Evolutionary conservation across 2,329 filamentous ascomycete genomes (phyloP).

Genomic region (Leptographium wingfieldii): DNA sequence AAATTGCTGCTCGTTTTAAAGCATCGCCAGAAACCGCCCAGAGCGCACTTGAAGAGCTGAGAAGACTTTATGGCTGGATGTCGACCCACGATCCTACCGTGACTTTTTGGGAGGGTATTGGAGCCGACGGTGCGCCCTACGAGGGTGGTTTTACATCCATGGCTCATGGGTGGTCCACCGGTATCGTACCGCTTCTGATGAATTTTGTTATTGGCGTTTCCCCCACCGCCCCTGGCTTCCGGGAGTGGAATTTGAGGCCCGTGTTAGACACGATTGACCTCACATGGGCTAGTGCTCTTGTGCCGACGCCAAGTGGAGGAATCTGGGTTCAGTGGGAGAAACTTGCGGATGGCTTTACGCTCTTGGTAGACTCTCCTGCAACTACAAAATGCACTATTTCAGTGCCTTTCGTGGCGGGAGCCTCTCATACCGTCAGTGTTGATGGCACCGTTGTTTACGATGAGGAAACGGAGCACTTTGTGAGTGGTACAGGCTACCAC

Average conservation of each 20-base stretch:
- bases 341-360: slow-evolving; percentile 9
- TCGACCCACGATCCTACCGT: slow-evolving; percentile 28
- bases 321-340: slow-evolving; percentile 26
- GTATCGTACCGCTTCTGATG: slow-evolving; percentile 32
- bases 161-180: slow-evolving; percentile 39
- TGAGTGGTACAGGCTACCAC: slow-evolving; percentile 16
- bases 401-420: slow-evolving; percentile 11
- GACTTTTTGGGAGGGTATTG: slow-evolving; percentile 41
- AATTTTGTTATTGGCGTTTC: slow-evolving; percentile 34
- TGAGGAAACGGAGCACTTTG: slow-evolving; percentile 23
- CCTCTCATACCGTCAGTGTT: slow-evolving; percentile 6
- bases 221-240: slow-evolving; percentile 31
- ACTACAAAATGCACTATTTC: slow-evolving; percentile 18
- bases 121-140: slow-evolving; percentile 27
- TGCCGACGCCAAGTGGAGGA: slow-evolving; percentile 27
- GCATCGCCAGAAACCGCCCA: slow-evolving; percentile 5
- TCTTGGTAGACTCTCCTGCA: slow-evolving; percentile 21
- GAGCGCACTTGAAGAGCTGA: slow-evolving; percentile 27
- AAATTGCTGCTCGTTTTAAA: slow-evolving; percentile 34
- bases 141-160: slow-evolving; percentile 33
- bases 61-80: slow-evolving; percentile 38
- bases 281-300: slow-evolving; percentile 29
- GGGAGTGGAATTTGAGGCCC: slow-evolving; percentile 27
- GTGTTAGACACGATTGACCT: slow-evolving; percentile 20
- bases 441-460: slow-evolving; percentile 13